These are phyloP conservation scores for Fusarium brevicatenulatum DNA, from an alignment of 2,329 filamentous ascomycete species.

Conservation along the genomic window DNA sequence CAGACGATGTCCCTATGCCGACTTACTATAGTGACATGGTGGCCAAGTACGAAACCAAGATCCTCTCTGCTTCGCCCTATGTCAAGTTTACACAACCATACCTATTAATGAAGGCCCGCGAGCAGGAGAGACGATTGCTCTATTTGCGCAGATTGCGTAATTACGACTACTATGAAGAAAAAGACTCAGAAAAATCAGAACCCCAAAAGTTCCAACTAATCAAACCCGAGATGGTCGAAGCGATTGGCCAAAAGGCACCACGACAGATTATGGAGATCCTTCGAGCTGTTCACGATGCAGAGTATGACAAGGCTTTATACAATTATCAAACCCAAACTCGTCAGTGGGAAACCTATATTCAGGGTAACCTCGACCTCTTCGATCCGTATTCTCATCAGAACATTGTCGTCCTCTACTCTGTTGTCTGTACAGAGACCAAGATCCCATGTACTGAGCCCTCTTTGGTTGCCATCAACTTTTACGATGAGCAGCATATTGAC, in stretches of 20 bases:
- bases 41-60: constrained; percentile 89
- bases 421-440: constrained; percentile 92
- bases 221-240: constrained; percentile 93
- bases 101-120: constrained; percentile 88
- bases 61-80: constrained; percentile 94
- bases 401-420: constrained; percentile 92
- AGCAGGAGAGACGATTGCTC: constrained; percentile 85
- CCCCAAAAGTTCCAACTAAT: constrained; percentile 87
- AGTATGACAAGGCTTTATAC: constrained; percentile 94
- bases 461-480: constrained; percentile 90
- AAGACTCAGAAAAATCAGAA: constrained; percentile 69
- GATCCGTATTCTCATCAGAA: constrained; percentile 97
- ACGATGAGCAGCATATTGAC: constrained; percentile 87
- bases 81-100: constrained; percentile 96
- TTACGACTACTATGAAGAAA: constrained; percentile 71
- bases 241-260: constrained; percentile 80
- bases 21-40: constrained; percentile 97
- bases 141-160: constrained; percentile 87
- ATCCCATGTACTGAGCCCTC: constrained; percentile 93
- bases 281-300: constrained; percentile 93
- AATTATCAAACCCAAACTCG: constrained; percentile 94
- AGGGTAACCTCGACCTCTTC: constrained; percentile 88
- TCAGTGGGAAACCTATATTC: constrained; percentile 95
- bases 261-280: constrained; percentile 92
- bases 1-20: constrained; percentile 84